Conservation (phyloP, 345 rosid species). For the Eucalyptus curtisii region DNA sequence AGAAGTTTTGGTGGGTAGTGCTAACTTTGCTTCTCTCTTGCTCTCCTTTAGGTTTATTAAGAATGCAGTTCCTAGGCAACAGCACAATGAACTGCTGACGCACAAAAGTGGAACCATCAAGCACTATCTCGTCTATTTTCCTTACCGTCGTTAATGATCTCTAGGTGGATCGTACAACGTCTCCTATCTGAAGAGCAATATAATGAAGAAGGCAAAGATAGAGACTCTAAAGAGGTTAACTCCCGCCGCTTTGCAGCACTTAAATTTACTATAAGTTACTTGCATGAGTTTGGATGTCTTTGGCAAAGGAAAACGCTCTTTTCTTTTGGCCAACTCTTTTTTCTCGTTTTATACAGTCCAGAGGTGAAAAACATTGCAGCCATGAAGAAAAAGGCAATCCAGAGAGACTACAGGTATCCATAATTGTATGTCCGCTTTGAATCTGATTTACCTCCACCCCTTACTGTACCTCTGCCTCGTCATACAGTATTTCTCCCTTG, state of each 20-base stretch:
- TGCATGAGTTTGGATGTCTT: background rate
- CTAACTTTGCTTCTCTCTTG: background rate
- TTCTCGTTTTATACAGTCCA: conserved; percentile 33
- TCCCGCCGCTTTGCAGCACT: background rate
- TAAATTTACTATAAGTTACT: background rate
- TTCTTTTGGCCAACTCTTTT: background rate
- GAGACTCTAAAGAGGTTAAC: conserved; percentile 66
- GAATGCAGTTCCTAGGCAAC: background rate
- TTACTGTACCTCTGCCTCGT: background rate
- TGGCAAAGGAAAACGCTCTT: background rate
- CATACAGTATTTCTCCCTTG: conserved; percentile 9
- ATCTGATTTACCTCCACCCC: background rate
- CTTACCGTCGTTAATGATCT: background rate
- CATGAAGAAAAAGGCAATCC: conserved; percentile 49
- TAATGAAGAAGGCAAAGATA: conserved; percentile 85
- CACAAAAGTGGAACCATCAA: background rate
- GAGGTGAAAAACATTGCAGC: conserved; percentile 76
- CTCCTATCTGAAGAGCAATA: conserved; percentile 57
- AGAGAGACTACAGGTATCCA: conserved; percentile 43
- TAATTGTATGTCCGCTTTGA: background rate
- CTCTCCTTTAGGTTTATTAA: background rate
- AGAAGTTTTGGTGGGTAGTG: conserved; percentile 34
- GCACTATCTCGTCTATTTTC: background rate
- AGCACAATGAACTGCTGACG: background rate
- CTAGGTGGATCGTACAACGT: conserved; percentile 53